Evolutionary conservation across 2,329 filamentous ascomycete genomes (phyloP), one percentile per base, ranked within the genome.

Genomic region (Madurella fahalii): DNA sequence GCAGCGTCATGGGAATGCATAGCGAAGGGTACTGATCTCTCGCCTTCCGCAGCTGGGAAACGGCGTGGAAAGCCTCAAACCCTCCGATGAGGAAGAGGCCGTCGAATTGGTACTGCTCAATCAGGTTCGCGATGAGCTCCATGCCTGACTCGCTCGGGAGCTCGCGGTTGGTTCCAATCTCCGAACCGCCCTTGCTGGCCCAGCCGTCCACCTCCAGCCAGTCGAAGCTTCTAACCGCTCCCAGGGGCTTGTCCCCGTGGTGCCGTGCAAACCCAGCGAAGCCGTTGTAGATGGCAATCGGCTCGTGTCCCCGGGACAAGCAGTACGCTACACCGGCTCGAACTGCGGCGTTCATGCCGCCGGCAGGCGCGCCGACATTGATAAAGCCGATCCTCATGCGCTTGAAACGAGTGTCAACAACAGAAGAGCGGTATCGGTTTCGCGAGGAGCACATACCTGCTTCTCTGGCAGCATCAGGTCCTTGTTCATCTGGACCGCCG

Each of bases 311-410:
- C 56, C 91, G 84, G 43, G 89, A 88, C 54, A 95, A 72, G 70
- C 92, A 97, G 77, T 96, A 96, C 32, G 91, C 90, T 16, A 96
- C 92, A 13, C 90, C 93, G 31, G 90, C 93, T 63, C 94, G 85
- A 17, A 95, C 94, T 41, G 94, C 94, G 30, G 93, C 92, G 72
- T 99, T 99, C 89, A 99, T 97, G 65, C 94, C 94, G 71, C 94
- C 94, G 31, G 94, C 94, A 8, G 94, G 94, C 12, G 94, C 94
- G 65, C 94, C 94, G 20, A 97, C 92, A 66, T 97, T 95, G 72
- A 99, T 90, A 67, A 99, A 96, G 47, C 90, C 94, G 65, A 99
- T 89, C 62, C 85, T 86, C 89, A 97, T 91, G 63, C 86, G 84
- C 88, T 92, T 60, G 15, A 20, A 39, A 39, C 12, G 2, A 40